Evolutionary conservation across 139 green algal species (phyloP), one percentile per base, ranked within the genome.

Genomic region (Edaphochlamys debaryana): DNA sequence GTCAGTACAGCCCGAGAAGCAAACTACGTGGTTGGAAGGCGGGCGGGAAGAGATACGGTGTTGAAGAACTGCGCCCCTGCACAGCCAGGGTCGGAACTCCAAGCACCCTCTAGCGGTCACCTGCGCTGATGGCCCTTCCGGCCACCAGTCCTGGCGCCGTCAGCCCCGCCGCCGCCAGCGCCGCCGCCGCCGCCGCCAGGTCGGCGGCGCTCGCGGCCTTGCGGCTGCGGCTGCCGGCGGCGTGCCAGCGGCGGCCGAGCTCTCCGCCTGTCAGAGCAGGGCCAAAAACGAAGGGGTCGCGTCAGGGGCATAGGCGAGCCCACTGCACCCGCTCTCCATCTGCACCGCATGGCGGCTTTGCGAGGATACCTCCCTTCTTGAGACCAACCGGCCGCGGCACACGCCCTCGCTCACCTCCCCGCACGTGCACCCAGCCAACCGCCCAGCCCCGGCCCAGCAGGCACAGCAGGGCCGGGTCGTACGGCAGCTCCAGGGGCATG

Each of bases 181-280:
- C 73, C 42, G 75, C 45, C 30, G 88, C 80, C 66, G 92, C 36
- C 20, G 89, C 84, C 68, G 91, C 68, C 29, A 92, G 69, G 85
- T 98, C 94, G 0, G 68, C n/a, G 20, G 93, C 75, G 3, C 88
- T 90, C 1, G 80, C 82, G 2, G 37, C 29, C 81, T 95, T 96
- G 72, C 41, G 29, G 0, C 40, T 32, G 2, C 72, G 82, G 23
- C 87, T 40, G 17, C 90, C 94, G 25, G 88, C 92, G 20, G 77
- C 84, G 80, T 97, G 93, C 95, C 94, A 98, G 63, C 79, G 80
- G 37, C 91, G 79, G 30, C 94, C 95, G 25, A 94, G 90, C 89
- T 98, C 95, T 0, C 94, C 94, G 22, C 95, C 95, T 82, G 68
- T 4, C 9, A 36, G 60, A 17, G 30, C 7, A 19, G 60, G 30